Evolutionary conservation across 2,329 filamentous ascomycete genomes (phyloP).

Genomic region (Monosporascus ibericus): DNA sequence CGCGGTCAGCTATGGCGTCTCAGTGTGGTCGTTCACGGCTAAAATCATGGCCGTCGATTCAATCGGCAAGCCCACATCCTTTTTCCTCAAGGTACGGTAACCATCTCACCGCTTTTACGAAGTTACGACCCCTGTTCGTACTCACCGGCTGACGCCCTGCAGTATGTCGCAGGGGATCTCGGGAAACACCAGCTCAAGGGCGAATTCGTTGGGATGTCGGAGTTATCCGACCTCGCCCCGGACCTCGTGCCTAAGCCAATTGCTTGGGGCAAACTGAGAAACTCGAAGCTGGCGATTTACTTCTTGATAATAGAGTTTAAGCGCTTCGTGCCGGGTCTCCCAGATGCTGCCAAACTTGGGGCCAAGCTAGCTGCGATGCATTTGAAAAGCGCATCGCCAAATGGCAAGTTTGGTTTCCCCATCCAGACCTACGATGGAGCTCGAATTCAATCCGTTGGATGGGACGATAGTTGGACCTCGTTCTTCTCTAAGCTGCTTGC

Average conservation of each 20-base stretch:
- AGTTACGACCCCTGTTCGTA: too few relatives aligned
- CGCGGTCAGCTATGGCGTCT: conserved; percentile 2
- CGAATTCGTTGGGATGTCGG: conserved; percentile 9
- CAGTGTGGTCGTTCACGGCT: conserved; percentile 7
- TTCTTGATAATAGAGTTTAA: conserved; percentile 1
- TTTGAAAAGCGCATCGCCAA: conserved; percentile 10
- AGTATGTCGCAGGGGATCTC: conserved; percentile 8
- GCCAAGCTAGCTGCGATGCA: conserved; percentile 4
- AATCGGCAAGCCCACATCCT: background rate
- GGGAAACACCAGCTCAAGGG: conserved; percentile 7
- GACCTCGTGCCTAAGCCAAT: conserved; percentile 7
- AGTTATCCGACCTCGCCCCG: conserved; percentile 5
- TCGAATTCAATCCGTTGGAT: conserved; percentile 21
- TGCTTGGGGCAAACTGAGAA: conserved; percentile 2
- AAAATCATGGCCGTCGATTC: conserved; percentile 5
- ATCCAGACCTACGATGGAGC: conserved; percentile 26
- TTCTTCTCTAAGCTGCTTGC: conserved; percentile 30
- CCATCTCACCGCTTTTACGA: too few relatives aligned
- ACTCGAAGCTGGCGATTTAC: background rate
- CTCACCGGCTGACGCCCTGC: too few relatives aligned
- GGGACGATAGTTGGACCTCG: conserved; percentile 32
- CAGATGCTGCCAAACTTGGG: background rate
- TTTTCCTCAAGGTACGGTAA: conserved; percentile 4
- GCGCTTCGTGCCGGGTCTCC: background rate
- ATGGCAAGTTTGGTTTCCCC: conserved; percentile 31